phyloP scores from a whole-genome alignment of 2,329 filamentous ascomycete species.

The Mycosphaerella sp. region DNA sequence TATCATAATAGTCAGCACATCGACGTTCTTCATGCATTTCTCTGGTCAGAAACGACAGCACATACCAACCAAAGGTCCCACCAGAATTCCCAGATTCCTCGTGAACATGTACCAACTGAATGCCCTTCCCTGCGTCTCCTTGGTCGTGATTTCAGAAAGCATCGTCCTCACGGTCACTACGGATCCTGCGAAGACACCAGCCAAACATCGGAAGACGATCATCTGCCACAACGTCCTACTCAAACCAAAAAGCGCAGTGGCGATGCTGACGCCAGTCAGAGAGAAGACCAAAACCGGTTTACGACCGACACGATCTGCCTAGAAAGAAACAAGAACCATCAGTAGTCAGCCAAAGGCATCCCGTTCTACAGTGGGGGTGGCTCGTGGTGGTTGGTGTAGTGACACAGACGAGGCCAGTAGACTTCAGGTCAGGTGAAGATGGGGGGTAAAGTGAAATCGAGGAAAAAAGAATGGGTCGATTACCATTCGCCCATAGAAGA shows the following conservation, averaged over 20 bases:
- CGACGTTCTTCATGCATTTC: not conserved
- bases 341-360: too few relatives aligned
- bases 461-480: too few relatives aligned
- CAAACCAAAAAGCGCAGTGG: conserved; percentile 62
- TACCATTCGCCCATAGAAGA: conserved; percentile 59
- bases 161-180: conserved; percentile 71
- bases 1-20: conserved; percentile 1
- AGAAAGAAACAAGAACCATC: too few relatives aligned
- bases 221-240: conserved; percentile 65
- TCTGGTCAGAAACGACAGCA: not conserved
- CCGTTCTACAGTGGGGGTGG: too few relatives aligned
- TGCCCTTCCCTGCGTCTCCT: conserved; percentile 62
- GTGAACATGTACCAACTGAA: conserved; percentile 74
- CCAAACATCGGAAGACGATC: conserved; percentile 63
- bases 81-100: conserved; percentile 64
- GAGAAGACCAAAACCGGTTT: conserved; percentile 67
- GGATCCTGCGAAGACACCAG: conserved; percentile 67
- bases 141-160: conserved; percentile 66
- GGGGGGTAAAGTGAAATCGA: too few relatives aligned
- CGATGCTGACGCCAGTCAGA: conserved; percentile 56
- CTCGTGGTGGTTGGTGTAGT: too few relatives aligned
- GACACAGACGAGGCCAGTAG: too few relatives aligned
- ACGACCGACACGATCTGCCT: conserved; percentile 61
- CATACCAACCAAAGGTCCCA: conserved; percentile 58
- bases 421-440: too few relatives aligned